A percentile compares a stretch with the other conserved stretches of the same genome.
Conservation (phyloP, 2,329 filamentous ascomycete species). For the Colletotrichum echinochloae region DNA sequence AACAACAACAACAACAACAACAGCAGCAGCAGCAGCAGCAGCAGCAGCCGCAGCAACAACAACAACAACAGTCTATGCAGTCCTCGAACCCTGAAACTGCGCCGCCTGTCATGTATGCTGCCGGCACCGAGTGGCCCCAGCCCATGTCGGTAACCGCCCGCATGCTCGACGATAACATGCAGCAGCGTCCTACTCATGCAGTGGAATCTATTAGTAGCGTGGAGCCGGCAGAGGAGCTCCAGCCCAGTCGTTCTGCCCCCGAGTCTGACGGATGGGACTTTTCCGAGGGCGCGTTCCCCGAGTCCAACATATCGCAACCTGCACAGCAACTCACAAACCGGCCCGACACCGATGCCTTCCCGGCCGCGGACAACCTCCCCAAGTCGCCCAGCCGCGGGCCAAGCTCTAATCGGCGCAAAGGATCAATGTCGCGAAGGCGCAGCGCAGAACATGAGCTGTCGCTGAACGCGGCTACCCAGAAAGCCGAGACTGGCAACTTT, state of each 20-base stretch:
- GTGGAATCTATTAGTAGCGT: conserved; percentile 54
- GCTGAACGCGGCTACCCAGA: conserved; percentile 62
- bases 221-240: conserved; percentile 56
- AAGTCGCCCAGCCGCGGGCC: conserved; percentile 82
- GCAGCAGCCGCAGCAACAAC: conserved; percentile 57
- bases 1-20: background rate
- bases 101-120: conserved; percentile 54
- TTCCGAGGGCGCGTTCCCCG: conserved; percentile 78
- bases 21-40: conserved; percentile 49
- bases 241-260: conserved; percentile 53
- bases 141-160: conserved; percentile 45
- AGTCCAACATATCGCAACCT: conserved; percentile 60
- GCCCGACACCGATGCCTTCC: conserved; percentile 90
- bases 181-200: conserved; percentile 51
- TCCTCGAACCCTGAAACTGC: conserved; percentile 64
- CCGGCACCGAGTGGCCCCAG: conserved; percentile 49
- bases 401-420: conserved; percentile 81
- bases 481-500: conserved; percentile 81
- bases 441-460: conserved; percentile 76
- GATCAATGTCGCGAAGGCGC: conserved; percentile 78
- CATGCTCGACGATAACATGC: conserved; percentile 50
- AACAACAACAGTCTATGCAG: conserved; percentile 54
- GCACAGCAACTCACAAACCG: conserved; percentile 66
- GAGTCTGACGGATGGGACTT: conserved; percentile 92
- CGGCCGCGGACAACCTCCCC: conserved; percentile 80